phyloP scores from a whole-genome alignment of 208 protist species.

The Spongospora subterranea region DNA sequence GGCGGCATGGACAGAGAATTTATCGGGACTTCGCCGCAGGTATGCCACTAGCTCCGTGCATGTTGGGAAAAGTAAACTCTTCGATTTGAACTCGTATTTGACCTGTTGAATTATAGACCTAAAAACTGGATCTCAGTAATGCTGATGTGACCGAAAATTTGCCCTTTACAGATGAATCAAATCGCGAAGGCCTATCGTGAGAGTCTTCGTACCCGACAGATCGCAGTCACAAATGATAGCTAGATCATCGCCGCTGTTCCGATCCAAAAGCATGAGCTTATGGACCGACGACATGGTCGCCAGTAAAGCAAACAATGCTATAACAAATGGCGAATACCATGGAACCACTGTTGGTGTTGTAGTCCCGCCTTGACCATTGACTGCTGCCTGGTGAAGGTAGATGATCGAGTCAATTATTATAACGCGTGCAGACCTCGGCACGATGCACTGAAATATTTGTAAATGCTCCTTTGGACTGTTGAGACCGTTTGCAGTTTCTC shows the following conservation, averaged over 20 bases:
- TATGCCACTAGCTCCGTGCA: neutral
- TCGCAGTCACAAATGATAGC: conserved; percentile 30
- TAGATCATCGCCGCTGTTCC: neutral
- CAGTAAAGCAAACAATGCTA: neutral
- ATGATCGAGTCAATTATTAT: neutral
- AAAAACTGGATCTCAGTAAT: neutral
- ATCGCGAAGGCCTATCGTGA: neutral
- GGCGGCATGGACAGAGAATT: neutral
- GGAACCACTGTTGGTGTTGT: neutral
- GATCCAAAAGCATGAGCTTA: conserved; percentile 5
- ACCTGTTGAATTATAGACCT: neutral
- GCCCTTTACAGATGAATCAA: conserved; percentile 8
- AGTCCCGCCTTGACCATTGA: neutral
- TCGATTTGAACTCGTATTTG: conserved; percentile 29
- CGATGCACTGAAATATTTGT: neutral
- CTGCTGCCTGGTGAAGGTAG: neutral
- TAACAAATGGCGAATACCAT: conserved; percentile 26
- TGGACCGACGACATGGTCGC: neutral
- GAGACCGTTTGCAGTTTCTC: neutral
- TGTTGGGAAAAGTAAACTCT: neutral
- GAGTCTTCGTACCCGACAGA: neutral
- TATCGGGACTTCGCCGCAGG: neutral
- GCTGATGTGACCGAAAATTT: neutral
- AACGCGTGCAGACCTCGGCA: neutral
- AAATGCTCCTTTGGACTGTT: neutral